phyloP scores from a whole-genome alignment of 768 basidiomycete species.

The Russula brevipes region DNA sequence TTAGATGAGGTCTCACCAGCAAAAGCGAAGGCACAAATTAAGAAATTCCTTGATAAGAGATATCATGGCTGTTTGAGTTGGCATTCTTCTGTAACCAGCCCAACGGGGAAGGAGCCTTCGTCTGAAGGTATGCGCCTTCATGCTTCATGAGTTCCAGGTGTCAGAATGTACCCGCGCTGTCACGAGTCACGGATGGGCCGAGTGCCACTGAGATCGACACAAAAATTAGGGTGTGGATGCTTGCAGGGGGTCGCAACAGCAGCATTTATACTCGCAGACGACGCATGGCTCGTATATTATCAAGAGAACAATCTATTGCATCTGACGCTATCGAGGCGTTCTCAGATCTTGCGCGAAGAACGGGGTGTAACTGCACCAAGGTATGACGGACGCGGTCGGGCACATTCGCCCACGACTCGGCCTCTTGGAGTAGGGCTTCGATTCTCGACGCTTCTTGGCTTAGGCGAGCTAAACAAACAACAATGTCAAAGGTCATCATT shows the following conservation, averaged over 20 bases:
- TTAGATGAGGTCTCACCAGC: too few relatives aligned
- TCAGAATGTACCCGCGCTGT: background rate
- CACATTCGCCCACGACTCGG: slow-evolving; percentile 1
- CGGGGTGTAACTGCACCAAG: slow-evolving; percentile 8
- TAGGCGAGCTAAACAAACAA: slow-evolving; percentile 6
- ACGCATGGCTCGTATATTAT: slow-evolving; percentile 13
- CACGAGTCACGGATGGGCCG: too few relatives aligned
- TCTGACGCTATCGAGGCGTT: slow-evolving; percentile 11
- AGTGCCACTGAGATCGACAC: background rate
- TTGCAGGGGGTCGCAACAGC: background rate
- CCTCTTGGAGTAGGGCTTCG: slow-evolving; percentile 6
- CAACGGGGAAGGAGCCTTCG: too few relatives aligned
- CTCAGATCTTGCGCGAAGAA: slow-evolving; percentile 18
- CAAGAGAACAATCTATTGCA: slow-evolving; percentile 19
- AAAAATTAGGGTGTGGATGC: slow-evolving; percentile 12
- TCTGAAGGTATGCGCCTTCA: too few relatives aligned
- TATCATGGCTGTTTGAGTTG: too few relatives aligned
- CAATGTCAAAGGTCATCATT: background rate
- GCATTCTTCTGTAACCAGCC: too few relatives aligned
- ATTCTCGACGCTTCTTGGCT: slow-evolving; percentile 6
- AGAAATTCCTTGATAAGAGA: too few relatives aligned
- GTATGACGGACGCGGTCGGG: background rate
- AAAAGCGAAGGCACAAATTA: too few relatives aligned
- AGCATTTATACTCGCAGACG: background rate
- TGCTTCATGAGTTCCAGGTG: background rate